Conservation (phyloP, 73 alveolate genomes). For the Tetrahymena thermophila region DNA sequence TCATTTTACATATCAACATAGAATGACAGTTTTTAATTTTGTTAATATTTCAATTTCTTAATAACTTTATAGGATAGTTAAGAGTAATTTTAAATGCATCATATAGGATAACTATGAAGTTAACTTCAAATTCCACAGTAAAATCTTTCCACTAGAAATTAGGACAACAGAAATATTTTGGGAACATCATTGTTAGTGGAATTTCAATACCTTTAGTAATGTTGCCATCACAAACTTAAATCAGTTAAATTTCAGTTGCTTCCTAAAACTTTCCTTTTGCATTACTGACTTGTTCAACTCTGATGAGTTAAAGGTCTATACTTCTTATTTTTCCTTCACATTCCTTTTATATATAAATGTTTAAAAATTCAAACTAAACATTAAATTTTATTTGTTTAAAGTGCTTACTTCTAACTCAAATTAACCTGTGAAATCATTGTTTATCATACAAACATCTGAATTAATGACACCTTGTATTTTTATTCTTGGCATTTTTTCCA, state of each 20-base stretch:
- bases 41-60: constrained; percentile 3
- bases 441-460: background rate
- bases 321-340: constrained; percentile 61
- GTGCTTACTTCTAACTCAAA: background rate
- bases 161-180: constrained; percentile 80
- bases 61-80: constrained; percentile 51
- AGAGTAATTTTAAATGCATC: constrained; percentile 74
- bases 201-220: constrained; percentile 79
- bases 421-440: constrained; percentile 15
- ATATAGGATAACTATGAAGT: constrained; percentile 69
- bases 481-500: background rate
- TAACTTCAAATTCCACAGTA: constrained; percentile 72
- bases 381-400: background rate
- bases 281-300: constrained; percentile 73
- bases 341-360: background rate
- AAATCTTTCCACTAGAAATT: constrained; percentile 47
- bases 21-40: too few relatives aligned
- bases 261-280: constrained; percentile 39
- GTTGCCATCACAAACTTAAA: constrained; percentile 88
- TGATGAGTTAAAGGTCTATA: constrained; percentile 71
- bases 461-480: constrained; percentile 12
- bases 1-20: too few relatives aligned
- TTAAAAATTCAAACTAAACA: background rate
- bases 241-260: constrained; percentile 83
- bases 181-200: constrained; percentile 85